Conservation (phyloP, 2,329 filamentous ascomycete species). For the Scleromitrula shiraiana region DNA sequence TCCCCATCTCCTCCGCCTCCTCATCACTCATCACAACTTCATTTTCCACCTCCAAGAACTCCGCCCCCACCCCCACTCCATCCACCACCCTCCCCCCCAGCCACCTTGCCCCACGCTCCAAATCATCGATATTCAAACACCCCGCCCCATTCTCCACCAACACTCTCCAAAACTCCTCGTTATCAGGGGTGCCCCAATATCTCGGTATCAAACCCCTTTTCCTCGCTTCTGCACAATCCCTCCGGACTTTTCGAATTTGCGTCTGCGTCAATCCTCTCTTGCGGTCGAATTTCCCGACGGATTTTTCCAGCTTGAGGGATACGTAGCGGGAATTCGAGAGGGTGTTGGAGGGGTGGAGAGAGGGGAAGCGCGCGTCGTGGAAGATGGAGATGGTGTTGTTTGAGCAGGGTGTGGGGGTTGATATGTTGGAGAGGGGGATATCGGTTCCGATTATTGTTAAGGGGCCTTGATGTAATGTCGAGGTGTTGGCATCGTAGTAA, state of each 20-base stretch:
- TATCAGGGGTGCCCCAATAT: conserved; percentile 36
- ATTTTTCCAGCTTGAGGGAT: conserved; percentile 13
- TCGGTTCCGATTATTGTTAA: conserved; percentile 44
- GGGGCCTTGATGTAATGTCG: conserved; percentile 27
- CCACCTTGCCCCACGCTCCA: conserved; percentile 2
- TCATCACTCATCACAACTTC: too few relatives aligned
- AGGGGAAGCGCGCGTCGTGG: conserved; percentile 38
- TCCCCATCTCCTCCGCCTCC: neutral
- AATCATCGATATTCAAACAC: conserved; percentile 36
- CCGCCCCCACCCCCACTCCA: neutral
- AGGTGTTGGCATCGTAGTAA: conserved; percentile 31
- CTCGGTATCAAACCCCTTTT: conserved; percentile 33
- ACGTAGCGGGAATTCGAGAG: conserved; percentile 25
- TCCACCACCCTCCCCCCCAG: neutral
- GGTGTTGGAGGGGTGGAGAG: conserved; percentile 4
- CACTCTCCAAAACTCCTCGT: conserved; percentile 35
- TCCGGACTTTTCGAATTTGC: conserved; percentile 20
- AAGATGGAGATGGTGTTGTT: conserved; percentile 37
- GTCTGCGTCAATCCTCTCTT: conserved; percentile 11
- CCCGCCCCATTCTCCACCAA: conserved; percentile 32
- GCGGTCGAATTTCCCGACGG: conserved; percentile 3
- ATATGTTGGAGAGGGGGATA: conserved; percentile 28
- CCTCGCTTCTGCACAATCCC: conserved; percentile 28
- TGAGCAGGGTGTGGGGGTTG: conserved; percentile 12
- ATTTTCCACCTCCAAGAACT: neutral